Evolutionary conservation across 768 basidiomycete genomes (phyloP).

Genomic region (Serendipita vermifera): DNA sequence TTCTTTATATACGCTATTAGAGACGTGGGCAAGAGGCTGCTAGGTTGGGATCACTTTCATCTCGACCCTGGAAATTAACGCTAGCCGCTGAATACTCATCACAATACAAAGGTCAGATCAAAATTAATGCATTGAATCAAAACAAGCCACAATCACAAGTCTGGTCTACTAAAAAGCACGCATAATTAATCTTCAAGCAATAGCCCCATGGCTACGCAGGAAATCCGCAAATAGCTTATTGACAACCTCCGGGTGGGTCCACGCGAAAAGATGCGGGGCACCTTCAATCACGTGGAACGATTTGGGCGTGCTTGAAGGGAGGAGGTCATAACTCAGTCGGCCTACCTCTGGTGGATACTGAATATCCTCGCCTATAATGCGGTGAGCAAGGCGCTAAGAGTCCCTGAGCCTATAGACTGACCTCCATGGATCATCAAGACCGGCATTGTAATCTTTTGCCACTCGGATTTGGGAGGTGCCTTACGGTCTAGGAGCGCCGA

Average conservation of each 20-base stretch:
- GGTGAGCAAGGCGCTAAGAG: not conserved
- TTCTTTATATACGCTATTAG: conserved; percentile 19
- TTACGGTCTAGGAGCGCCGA: conserved; percentile 4
- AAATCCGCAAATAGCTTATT: conserved; percentile 8
- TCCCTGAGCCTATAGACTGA: not conserved
- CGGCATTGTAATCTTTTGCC: conserved; percentile 7
- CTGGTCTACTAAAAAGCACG: not conserved
- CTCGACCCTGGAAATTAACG: conserved; percentile 7
- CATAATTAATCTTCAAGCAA: not conserved
- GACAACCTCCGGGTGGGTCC: conserved; percentile 9
- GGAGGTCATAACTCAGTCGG: not conserved
- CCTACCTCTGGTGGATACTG: not conserved
- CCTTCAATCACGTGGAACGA: conserved; percentile 3
- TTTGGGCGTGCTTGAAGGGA: not conserved
- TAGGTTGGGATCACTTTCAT: not conserved
- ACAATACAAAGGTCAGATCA: not conserved
- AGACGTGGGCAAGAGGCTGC: conserved; percentile 30
- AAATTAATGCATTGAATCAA: not conserved
- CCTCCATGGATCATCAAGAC: conserved; percentile 13
- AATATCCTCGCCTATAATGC: not conserved
- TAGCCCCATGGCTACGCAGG: not conserved
- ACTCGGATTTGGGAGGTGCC: not conserved
- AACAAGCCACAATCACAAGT: not conserved
- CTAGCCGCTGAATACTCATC: not conserved
- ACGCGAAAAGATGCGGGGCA: conserved; percentile 9